A percentile compares a stretch with the other conserved stretches of the same genome.
These are phyloP conservation scores for Herpetomonas samuelpessoai DNA, from an alignment of 208 protist species.

Conservation along the genomic window DNA sequence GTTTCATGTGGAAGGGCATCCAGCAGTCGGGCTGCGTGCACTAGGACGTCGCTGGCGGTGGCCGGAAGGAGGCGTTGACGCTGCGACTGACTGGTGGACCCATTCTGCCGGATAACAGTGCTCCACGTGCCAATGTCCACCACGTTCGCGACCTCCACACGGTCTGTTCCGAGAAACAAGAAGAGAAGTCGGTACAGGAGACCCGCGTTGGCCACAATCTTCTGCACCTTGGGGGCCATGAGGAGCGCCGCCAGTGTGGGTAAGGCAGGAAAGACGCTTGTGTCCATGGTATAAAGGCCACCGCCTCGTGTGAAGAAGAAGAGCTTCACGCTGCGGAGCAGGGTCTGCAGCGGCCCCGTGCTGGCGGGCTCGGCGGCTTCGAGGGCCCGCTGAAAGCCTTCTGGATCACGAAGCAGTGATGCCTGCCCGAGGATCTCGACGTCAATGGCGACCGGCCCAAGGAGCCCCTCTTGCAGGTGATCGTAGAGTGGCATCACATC, in stretches of 20 bases:
- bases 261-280: constrained; percentile 35
- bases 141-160: constrained; percentile 51
- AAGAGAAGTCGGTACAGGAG: constrained; percentile 66
- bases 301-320: constrained; percentile 35
- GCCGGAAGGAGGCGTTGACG: background rate
- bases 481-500: constrained; percentile 48
- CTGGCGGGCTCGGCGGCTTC: constrained; percentile 28
- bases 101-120: constrained; percentile 19
- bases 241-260: constrained; percentile 59
- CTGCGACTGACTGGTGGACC: background rate
- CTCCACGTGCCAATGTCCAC: constrained; percentile 54
- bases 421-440: constrained; percentile 41
- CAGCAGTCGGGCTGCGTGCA: background rate
- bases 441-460: constrained; percentile 65
- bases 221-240: constrained; percentile 27
- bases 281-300: constrained; percentile 43
- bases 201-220: constrained; percentile 47
- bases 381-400: constrained; percentile 35
- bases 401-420: constrained; percentile 36
- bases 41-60: background rate
- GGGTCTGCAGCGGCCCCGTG: constrained; percentile 15
- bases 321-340: constrained; percentile 27
- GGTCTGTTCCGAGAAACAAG: constrained; percentile 72
- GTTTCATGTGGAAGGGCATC: background rate
- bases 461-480: constrained; percentile 35